Evolutionary conservation across 148 eudicot species (phyloP), one percentile per base, ranked within the genome.

Genomic region (Persicaria tinctoria): DNA sequence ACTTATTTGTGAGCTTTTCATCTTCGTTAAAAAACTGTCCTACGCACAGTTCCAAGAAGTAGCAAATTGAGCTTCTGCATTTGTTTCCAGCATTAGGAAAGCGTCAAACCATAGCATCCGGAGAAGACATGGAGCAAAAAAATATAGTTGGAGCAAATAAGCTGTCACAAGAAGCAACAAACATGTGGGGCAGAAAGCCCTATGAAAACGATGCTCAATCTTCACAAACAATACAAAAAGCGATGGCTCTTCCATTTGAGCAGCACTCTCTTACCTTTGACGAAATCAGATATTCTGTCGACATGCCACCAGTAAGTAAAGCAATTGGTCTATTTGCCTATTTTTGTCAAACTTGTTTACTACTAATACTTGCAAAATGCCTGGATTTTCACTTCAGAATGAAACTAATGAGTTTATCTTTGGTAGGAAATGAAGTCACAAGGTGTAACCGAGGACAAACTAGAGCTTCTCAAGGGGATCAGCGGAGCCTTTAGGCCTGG

Each of bases 401-500:
- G 14, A 51, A 32, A 51, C 17, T 44, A n/a, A 5, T 51, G 60
- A n/a, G n/a, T 6, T 5, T 44, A 1, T 41, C 10, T 6, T 70
- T 46, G 62, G 46, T 73, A 89, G 98, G 94, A 87, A 89, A 93
- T 91, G 94, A 89, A 86, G 75, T 81, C 41, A 63, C 82, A 83
- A 51, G 93, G 97, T 41, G 76, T 87, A n/a, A 80, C 75, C 32
- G 89, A 86, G 54, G 79, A 83, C 62, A 88, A 88, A 53, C 90
- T 93, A 38, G 91, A 88, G 62, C 78, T 93, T 72, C 82, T 93
- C 79, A 80, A 83, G 77, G 86, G 87, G 57, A 87, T 89, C 5
- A 88, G 90, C 75, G 98, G 98, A 69, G 92, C 94, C 47, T 89
- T 89, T 68, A 84, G 89, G 82, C 97, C 97, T 7, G 94, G 97